Base-by-base conservation (phyloP, 768 basidiomycete species). In the Porpolomopsis calyptriformis region DNA sequence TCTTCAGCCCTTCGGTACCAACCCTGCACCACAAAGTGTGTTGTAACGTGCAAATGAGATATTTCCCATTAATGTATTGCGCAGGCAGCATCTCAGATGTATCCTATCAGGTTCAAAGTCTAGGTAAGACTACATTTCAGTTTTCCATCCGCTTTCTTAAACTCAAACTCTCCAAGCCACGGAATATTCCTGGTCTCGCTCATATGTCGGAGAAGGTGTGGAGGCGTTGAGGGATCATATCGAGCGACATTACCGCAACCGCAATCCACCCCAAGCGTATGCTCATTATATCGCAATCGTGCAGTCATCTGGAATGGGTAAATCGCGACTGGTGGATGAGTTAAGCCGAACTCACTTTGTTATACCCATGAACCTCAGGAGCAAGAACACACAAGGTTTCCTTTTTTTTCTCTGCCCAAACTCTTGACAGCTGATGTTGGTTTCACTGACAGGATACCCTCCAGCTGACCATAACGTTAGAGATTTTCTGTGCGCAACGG, bases 281-380 rank as follows among this genome's bases (percentile, higher is more conserved):
- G 25, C 43, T 10, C 33, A 46, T 40, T 46, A 18, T 22, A n/a
- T 29, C 24, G 20, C 40, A 6, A 29, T 50, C n/a, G 39, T 50
- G n/a, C 49, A 50, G 29, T 46, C 39, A 5, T 50, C 49, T 6
- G 49, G 44, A 5, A 49, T 41, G 18, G 49, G 44, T 10, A 46
- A 50, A 23, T 50, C 45, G 11, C 27, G 50, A 37, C 20, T 27
- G 10, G 33, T 47, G 8, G 50, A 51, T 33, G 46, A 50, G 27
- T 23, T 46, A 9, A 4, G 26, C 5, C 46, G 46, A 33, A 16
- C n/a, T 5, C 14, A 16, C 27, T 46, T 50, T 27, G 18, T 26
- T 34, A 41, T 50, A 25, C 45, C 45, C 12, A 23, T 50, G 23
- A 48, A 47, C 43, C 40, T 50, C 18, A 8, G 37, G 8, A 38